A percentile compares a stretch with the other conserved stretches of the same genome.
These are phyloP conservation scores for Oryza punctata DNA, from an alignment of 176 grass and related monocot species.

Conservation along the genomic window DNA sequence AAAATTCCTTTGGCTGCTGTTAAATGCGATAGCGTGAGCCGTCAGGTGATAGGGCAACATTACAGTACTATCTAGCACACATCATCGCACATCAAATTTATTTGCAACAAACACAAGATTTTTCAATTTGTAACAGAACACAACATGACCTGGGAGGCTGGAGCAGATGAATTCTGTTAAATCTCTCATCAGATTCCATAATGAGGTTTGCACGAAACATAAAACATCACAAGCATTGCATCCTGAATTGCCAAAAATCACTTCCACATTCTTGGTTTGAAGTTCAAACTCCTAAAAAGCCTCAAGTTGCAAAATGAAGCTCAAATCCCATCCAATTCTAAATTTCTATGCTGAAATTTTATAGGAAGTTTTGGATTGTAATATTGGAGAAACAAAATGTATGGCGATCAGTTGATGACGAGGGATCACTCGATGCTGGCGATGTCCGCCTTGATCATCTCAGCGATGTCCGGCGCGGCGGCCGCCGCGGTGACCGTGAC, in stretches of 20 bases:
- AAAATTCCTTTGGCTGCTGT: no score
- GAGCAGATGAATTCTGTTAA: no score
- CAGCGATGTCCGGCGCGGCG: constrained; percentile 26
- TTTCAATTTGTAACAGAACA: not conserved
- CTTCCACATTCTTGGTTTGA: not conserved
- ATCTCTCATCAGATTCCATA: not conserved
- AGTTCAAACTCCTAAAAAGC: not conserved
- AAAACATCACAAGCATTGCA: not conserved
- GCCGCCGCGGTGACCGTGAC: constrained; percentile 32
- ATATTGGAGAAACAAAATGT: not conserved
- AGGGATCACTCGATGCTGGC: constrained; percentile 21
- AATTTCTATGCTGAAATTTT: not conserved
- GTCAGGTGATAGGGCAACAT: not conserved
- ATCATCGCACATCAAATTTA: not conserved
- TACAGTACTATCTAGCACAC: not conserved
- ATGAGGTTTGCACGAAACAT: not conserved
- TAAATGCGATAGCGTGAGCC: no score
- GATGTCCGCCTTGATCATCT: constrained; percentile 47
- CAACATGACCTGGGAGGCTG: not conserved
- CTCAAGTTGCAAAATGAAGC: not conserved
- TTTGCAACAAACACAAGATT: not conserved
- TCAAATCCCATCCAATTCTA: not conserved
- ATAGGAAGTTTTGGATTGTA: not conserved
- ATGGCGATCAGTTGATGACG: not conserved
- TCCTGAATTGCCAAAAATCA: not conserved